Evolutionary conservation across 116 monocot species (phyloP), one percentile per base, ranked within the genome.

Genomic region (Trichopus zeylanicus): DNA sequence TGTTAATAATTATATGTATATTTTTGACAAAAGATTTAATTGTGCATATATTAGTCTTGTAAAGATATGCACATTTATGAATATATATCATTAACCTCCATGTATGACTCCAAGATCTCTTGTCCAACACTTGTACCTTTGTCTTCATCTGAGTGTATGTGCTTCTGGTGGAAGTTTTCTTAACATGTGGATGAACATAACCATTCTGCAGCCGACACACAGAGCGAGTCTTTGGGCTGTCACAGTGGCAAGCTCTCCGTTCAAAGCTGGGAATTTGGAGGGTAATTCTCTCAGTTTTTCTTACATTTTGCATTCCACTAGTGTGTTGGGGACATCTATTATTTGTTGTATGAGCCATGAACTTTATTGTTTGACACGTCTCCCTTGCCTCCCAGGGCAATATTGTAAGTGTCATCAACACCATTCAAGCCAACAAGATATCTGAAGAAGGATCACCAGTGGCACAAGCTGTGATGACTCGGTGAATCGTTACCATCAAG

Each of bases 241-340:
- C 66, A 49, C 85, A 98, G 51, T 98, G 98, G 91, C 69, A 76
- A 53, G 68, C 70, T 60, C 81, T 98, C 37, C 79, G 73, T 56
- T 73, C 82, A 47, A 98, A 98, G 65, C 79, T 98, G 7, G 82
- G 63, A 31, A 42, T 54, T 54, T 98, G 91, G 91, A 91, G 78
- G 91, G 98, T 98, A 88, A 73, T 26, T 23, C 34, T 26, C 49
- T 51, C 23, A 30, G 13, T n/a, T 42, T n/a, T 42, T n/a, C 19
- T 49, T 49, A n/a, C n/a, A n/a, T n/a, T n/a, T n/a, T n/a, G n/a
- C n/a, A n/a, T n/a, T n/a, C n/a, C n/a, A n/a, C n/a, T n/a, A n/a
- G n/a, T n/a, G n/a, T n/a, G n/a, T n/a, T n/a, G n/a, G n/a, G n/a
- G n/a, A n/a, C n/a, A n/a, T n/a, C n/a, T n/a, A n/a, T n/a, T n/a